Evolutionary conservation across 495 filamentous ascomycete genomes (phyloP), one percentile per base, ranked within the genome.

Genomic region (Hamigera avellanea): DNA sequence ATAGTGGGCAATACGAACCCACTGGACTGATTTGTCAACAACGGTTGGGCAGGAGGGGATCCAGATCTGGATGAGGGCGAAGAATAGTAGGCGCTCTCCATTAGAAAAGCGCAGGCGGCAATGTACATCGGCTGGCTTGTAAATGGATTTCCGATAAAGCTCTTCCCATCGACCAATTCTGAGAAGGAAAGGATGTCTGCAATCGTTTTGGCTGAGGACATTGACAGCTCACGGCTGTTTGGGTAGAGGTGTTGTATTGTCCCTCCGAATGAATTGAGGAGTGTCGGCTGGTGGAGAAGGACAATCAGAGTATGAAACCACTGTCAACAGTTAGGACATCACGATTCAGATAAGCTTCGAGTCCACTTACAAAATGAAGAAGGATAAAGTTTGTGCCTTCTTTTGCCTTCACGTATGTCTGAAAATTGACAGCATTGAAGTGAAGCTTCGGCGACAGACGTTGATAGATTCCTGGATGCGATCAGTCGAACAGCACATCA

Each of bases 231-330:
- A 29, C 79, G 74, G 37, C 81, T 86, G 41, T 87, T 81, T 1
- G 80, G 71, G 39, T 82, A 76, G 6, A 88, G 66, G 27, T 80
- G 75, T 36, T 78, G 72, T 19, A 76, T 74, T 17, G 70, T 68
- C 13, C 76, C 79, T 35, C 81, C 82, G 42, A 86, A 84, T 0
- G 78, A 80, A 41, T 85, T 78, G 19, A 91, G 62, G 5, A 91
- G 56, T 1, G 82, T 85, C 1, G 85, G 85, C 41, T 86, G 83
- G 49, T 93, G 83, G 8, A 93, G 68, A 7, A 93, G 66, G 23
- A 88, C 82, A 37, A 93, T 86, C 27, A 89, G 58, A 0, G 85
- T 82, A 46, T 93, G 85, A 47, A 89, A 89, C 85, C 85, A 93
- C 56, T 59, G 19, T 26, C 1, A 14, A 17, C 14, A 3, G 27